Conservation (phyloP, 2,329 filamentous ascomycete species). For the Claviceps sp. region DNA sequence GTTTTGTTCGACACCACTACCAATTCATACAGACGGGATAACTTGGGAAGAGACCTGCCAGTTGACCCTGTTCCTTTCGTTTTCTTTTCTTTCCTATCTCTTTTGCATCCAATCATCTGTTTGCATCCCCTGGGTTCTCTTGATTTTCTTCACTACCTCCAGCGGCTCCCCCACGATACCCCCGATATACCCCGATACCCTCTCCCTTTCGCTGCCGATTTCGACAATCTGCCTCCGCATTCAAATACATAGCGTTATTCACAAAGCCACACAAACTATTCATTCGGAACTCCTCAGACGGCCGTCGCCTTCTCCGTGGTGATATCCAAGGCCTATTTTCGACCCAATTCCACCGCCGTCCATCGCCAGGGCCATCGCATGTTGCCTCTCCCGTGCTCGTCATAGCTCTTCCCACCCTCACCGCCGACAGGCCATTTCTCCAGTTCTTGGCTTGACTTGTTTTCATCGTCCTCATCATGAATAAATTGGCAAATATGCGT, state of each 20-base stretch:
- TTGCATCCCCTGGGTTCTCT: constrained; percentile 6
- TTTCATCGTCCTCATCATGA: constrained; percentile 36
- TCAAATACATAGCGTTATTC: not conserved
- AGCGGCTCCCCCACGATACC: constrained; percentile 6
- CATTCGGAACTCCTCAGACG: not conserved
- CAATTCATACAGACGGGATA: constrained; percentile 1
- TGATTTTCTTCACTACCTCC: constrained; percentile 1
- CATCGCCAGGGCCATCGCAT: constrained; percentile 5
- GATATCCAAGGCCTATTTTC: constrained; percentile 15
- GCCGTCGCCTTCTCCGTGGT: constrained; percentile 1
- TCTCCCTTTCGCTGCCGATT: constrained; percentile 10
- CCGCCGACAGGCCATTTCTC: constrained; percentile 1
- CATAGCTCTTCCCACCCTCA: not conserved
- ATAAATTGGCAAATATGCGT: constrained; percentile 59
- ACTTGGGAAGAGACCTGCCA: constrained; percentile 7
- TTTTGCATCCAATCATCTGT: not conserved
- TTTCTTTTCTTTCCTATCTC: not conserved
- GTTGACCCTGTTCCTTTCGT: constrained; percentile 1
- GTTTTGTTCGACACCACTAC: constrained; percentile 6
- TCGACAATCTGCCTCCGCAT: constrained; percentile 4
- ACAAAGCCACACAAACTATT: not conserved
- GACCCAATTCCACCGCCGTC: constrained; percentile 13
- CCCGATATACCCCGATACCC: constrained; percentile 8
- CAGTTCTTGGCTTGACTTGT: not conserved
- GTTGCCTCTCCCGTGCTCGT: constrained; percentile 3